These are phyloP conservation scores for Capsicum rhomboideum DNA, from an alignment of 257 asterid genomes.

Conservation along the genomic window DNA sequence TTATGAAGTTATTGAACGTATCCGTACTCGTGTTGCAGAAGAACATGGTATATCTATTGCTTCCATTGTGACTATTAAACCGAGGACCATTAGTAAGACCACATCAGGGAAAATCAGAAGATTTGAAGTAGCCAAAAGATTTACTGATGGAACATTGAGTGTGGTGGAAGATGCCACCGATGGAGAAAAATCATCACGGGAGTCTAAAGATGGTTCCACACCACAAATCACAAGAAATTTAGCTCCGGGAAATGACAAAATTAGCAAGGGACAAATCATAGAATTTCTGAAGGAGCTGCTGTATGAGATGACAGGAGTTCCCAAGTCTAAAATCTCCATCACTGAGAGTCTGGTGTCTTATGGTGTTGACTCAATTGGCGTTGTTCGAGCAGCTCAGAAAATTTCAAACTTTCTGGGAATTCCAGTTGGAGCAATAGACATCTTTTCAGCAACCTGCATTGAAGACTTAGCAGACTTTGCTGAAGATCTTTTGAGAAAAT, in stretches of 20 bases:
- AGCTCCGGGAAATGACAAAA: constrained; percentile 2
- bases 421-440: constrained; percentile 49
- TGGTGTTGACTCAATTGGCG: constrained; percentile 49
- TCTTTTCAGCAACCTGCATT: constrained; percentile 54
- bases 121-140: constrained; percentile 49
- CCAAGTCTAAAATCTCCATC: constrained; percentile 29
- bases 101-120: constrained; percentile 66
- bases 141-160: constrained; percentile 37
- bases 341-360: constrained; percentile 39
- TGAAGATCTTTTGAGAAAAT: constrained; percentile 26
- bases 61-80: constrained; percentile 33
- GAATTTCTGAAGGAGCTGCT: constrained; percentile 35
- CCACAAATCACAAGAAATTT: not conserved
- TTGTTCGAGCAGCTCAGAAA: constrained; percentile 52
- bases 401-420: constrained; percentile 43
- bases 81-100: constrained; percentile 56
- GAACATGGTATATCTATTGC: constrained; percentile 53
- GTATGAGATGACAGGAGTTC: constrained; percentile 39
- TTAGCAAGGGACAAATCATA: constrained; percentile 26
- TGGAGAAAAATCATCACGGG: constrained; percentile 6
- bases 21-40: constrained; percentile 42
- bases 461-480: constrained; percentile 42
- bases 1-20: constrained; percentile 21
- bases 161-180: constrained; percentile 20
- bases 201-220: not conserved